A percentile compares a stretch with the other conserved stretches of the same genome.
Conservation (phyloP, 2,329 filamentous ascomycete genomes). For the Ceratocystis cacaofunesta region DNA sequence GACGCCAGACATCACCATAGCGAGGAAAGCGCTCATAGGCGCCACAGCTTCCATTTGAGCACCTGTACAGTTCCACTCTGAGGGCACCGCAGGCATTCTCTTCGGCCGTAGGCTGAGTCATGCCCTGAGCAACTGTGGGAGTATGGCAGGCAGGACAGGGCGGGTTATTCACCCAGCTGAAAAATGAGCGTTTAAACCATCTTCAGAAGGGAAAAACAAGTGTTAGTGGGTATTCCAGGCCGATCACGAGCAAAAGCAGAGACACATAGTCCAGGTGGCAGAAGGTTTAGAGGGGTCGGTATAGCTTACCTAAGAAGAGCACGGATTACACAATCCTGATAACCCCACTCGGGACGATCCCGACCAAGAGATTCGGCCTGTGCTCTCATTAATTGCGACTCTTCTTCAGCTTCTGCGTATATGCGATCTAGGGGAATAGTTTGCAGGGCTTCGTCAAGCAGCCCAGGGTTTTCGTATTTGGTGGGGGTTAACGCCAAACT, state of each 20-base stretch:
- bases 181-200: conserved; percentile 94
- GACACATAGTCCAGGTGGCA: neutral
- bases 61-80: conserved; percentile 79
- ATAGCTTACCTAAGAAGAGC: conserved; percentile 57
- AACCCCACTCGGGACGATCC: conserved; percentile 80
- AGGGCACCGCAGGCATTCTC: conserved; percentile 79
- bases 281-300: conserved; percentile 20
- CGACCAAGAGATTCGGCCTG: conserved; percentile 78
- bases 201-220: conserved; percentile 18
- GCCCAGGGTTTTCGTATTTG: conserved; percentile 90
- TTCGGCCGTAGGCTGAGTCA: conserved; percentile 72
- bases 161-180: conserved; percentile 94
- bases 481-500: conserved; percentile 76
- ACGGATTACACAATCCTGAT: conserved; percentile 90
- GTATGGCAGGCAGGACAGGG: conserved; percentile 67
- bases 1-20: conserved; percentile 87
- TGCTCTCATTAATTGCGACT: conserved; percentile 72
- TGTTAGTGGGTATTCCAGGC: conserved; percentile 18
- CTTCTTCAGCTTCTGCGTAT: conserved; percentile 87
- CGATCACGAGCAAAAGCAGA: too few species aligned
- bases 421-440: conserved; percentile 79
- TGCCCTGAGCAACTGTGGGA: conserved; percentile 68
- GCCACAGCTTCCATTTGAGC: conserved; percentile 59
- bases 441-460: conserved; percentile 80
- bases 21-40: conserved; percentile 80